phyloP scores from a whole-genome alignment of 768 basidiomycete genomes.

The Pisolithus orientalis region DNA sequence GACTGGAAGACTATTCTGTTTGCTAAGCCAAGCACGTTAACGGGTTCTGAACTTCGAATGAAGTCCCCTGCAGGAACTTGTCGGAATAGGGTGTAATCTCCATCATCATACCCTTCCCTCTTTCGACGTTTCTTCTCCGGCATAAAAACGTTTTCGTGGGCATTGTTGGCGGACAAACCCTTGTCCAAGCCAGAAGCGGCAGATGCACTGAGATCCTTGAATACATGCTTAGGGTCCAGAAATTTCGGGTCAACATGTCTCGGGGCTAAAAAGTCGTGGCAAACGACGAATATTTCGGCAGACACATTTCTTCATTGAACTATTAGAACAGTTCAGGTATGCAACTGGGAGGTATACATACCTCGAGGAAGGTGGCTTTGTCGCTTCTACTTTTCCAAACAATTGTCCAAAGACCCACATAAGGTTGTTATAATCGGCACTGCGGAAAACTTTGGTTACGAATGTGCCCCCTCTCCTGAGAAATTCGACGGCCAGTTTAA shows the following conservation, averaged over 20 bases:
- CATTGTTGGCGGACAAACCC: constrained; percentile 56
- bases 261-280: constrained; percentile 90
- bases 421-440: constrained; percentile 96
- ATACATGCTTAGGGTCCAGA: constrained; percentile 94
- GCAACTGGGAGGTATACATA: constrained; percentile 26
- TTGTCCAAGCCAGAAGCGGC: constrained; percentile 41
- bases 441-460: constrained; percentile 97
- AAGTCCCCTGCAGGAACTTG: constrained; percentile 65
- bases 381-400: constrained; percentile 95
- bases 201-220: constrained; percentile 75
- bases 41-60: constrained; percentile 62
- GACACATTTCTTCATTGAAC: constrained; percentile 76
- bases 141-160: constrained; percentile 88
- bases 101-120: constrained; percentile 93
- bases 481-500: constrained; percentile 95
- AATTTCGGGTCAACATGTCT: constrained; percentile 97
- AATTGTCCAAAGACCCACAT: constrained; percentile 99
- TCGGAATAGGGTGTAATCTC: constrained; percentile 87
- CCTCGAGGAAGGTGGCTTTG: constrained; percentile 97
- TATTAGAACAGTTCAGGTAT: neutral
- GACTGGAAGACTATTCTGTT: constrained; percentile 74
- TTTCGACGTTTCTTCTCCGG: constrained; percentile 94
- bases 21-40: constrained; percentile 68
- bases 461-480: constrained; percentile 90
- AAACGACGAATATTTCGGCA: constrained; percentile 99